Evolutionary conservation across 192 early-diverging fungal species (phyloP).

Genomic region (Linnemannia exigua): DNA sequence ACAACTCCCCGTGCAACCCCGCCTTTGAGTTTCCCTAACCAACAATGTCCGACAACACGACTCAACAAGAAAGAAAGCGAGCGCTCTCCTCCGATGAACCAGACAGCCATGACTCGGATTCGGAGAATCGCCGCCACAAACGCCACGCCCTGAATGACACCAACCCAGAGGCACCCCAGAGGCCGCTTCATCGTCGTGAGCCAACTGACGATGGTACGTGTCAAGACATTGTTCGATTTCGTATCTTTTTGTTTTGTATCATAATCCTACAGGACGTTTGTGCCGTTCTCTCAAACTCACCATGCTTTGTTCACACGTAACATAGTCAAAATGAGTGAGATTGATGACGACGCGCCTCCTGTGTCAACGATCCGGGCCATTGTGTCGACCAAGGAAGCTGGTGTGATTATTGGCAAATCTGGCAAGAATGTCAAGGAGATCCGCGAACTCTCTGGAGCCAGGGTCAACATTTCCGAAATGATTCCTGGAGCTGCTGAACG

Average conservation of each 20-base stretch:
- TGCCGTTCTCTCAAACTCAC: background rate
- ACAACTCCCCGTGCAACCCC: background rate
- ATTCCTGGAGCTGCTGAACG: slow-evolving; percentile 79
- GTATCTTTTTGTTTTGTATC: background rate
- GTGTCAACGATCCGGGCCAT: slow-evolving; percentile 64
- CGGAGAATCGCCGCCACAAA: slow-evolving; percentile 52
- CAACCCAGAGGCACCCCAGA: slow-evolving; percentile 13
- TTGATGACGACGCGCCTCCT: slow-evolving; percentile 12
- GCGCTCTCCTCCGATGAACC: slow-evolving; percentile 53
- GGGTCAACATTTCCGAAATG: slow-evolving; percentile 90
- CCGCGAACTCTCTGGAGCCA: slow-evolving; percentile 84
- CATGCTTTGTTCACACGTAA: background rate
- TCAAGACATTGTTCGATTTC: background rate
- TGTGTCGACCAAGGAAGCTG: slow-evolving; percentile 78
- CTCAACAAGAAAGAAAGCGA: slow-evolving; percentile 36
- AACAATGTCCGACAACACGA: background rate
- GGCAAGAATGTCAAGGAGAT: slow-evolving; percentile 92
- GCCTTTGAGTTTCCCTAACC: no score
- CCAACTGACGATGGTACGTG: slow-evolving; percentile 34
- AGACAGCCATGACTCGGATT: slow-evolving; percentile 46
- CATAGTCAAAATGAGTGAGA: slow-evolving; percentile 36
- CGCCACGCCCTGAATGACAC: slow-evolving; percentile 50
- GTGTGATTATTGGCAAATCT: slow-evolving; percentile 90
- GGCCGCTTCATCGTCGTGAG: slow-evolving; percentile 27
- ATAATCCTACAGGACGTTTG: background rate